These are phyloP conservation scores for Funneliformis geosporum DNA, from an alignment of 192 early-diverging fungal genomes.

Conservation along the genomic window DNA sequence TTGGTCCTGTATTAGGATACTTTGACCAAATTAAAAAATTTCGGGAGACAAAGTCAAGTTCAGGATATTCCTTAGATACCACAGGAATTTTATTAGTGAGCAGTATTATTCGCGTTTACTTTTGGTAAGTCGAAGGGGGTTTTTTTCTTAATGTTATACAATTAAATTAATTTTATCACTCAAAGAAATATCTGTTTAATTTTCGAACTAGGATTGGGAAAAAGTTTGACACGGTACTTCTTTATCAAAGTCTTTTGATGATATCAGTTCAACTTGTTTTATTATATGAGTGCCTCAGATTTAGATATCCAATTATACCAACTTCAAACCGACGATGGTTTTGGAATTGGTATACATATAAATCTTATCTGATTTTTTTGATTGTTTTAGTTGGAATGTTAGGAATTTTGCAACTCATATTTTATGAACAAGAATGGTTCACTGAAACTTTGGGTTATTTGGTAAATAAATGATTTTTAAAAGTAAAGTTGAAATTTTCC, in stretches of 20 bases:
- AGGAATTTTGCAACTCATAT: constrained; percentile 35
- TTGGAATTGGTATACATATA: constrained; percentile 47
- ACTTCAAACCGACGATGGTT: constrained; percentile 33
- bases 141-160: background rate
- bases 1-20: constrained; percentile 60
- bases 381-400: constrained; percentile 31
- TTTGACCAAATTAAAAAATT: constrained; percentile 57
- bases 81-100: constrained; percentile 56
- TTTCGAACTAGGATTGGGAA: constrained; percentile 39
- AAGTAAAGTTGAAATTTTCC: constrained; percentile 5
- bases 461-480: background rate
- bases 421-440: constrained; percentile 32
- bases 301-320: constrained; percentile 37
- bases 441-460: constrained; percentile 42
- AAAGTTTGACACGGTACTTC: constrained; percentile 53
- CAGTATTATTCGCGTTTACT: constrained; percentile 51
- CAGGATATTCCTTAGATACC: constrained; percentile 56
- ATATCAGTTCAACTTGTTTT: constrained; percentile 53
- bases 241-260: constrained; percentile 60
- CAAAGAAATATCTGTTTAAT: background rate
- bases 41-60: constrained; percentile 48
- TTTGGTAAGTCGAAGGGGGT: constrained; percentile 36
- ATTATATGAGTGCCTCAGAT: constrained; percentile 49
- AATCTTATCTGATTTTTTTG: constrained; percentile 44
- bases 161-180: background rate